These are phyloP conservation scores for Chlamydomonas asymmetrica DNA, from an alignment of 139 green algal genomes.

Conservation along the genomic window DNA sequence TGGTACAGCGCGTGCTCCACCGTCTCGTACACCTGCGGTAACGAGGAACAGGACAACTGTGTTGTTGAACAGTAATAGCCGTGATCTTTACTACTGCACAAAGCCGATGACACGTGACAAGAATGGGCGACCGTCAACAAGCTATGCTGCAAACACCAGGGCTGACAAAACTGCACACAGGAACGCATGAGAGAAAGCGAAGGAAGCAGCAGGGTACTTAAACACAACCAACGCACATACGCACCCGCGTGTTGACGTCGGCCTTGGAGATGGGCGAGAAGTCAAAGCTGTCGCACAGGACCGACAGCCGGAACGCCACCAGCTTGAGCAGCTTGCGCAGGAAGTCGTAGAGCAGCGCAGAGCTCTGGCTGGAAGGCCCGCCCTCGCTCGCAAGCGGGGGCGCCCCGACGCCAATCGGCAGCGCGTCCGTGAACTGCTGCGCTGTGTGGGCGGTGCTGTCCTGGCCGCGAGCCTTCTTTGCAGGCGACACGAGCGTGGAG, in stretches of 20 bases:
- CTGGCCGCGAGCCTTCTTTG: slow-evolving; percentile 28
- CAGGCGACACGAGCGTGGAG: slow-evolving; percentile 11
- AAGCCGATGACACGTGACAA: no score
- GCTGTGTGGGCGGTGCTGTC: not conserved
- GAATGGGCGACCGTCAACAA: no score
- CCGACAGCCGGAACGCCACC: slow-evolving; percentile 40
- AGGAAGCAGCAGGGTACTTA: no score
- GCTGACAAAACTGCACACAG: no score
- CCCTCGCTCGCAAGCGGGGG: not conserved
- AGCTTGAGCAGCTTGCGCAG: slow-evolving; percentile 62
- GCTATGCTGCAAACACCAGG: no score
- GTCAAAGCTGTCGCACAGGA: slow-evolving; percentile 40
- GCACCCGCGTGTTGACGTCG: slow-evolving; percentile 24
- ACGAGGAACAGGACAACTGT: no score
- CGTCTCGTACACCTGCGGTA: slow-evolving; percentile 59
- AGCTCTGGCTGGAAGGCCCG: no score
- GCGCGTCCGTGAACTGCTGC: not conserved
- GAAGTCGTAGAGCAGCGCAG: no score
- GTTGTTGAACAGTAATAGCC: no score
- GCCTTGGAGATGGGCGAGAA: slow-evolving; percentile 30
- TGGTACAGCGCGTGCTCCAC: slow-evolving; percentile 69
- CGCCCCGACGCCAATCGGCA: not conserved
- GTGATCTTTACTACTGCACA: no score
- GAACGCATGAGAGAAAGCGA: no score
- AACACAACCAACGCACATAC: no score